Percentiles rank a stretch among this genome's conserved stretches.
Evolutionary conservation across 352 stramenopile genomes (phyloP).

Genomic region (Phytophthora pini): DNA sequence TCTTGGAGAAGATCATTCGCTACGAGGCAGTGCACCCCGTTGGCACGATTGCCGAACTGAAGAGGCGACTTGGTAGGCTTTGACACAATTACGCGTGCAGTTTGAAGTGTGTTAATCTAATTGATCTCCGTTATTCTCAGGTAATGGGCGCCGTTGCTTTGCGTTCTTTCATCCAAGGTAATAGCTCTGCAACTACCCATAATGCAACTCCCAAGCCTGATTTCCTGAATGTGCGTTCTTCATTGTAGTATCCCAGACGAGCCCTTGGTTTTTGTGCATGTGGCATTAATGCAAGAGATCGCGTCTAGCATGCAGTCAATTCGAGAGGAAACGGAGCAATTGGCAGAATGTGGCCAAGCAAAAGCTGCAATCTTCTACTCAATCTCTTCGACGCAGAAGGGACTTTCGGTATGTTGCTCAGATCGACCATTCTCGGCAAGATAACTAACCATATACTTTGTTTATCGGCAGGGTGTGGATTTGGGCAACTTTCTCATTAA

Average conservation of each 20-base stretch:
- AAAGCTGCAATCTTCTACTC: conserved; percentile 96
- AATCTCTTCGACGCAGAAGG: conserved; percentile 94
- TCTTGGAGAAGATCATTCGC: conserved; percentile 96
- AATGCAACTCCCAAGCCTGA: not conserved
- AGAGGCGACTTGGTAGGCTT: conserved; percentile 80
- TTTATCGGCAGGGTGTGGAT: conserved; percentile 84
- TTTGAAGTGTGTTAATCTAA: not conserved
- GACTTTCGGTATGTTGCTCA: conserved; percentile 60
- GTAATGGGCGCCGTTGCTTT: conserved; percentile 89
- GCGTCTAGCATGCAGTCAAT: conserved; percentile 94
- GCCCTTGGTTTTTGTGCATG: conserved; percentile 96
- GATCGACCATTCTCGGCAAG: not conserved
- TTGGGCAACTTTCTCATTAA: conserved; percentile 97
- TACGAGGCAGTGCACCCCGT: conserved; percentile 96
- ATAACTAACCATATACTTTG: not conserved
- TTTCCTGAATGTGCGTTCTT: not conserved
- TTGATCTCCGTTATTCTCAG: conserved; percentile 19
- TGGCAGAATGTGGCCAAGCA: conserved; percentile 62
- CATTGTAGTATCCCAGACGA: conserved; percentile 78
- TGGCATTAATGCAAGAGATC: conserved; percentile 91
- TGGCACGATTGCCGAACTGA: conserved; percentile 93
- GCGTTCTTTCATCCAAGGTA: conserved; percentile 95
- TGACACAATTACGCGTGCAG: not conserved
- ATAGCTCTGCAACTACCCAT: not conserved
- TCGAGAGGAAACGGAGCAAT: conserved; percentile 71